A percentile compares a stretch with the other conserved stretches of the same genome.
These are phyloP conservation scores for Phytophthora sp. DNA, from an alignment of 352 stramenopile species.

Conservation along the genomic window DNA sequence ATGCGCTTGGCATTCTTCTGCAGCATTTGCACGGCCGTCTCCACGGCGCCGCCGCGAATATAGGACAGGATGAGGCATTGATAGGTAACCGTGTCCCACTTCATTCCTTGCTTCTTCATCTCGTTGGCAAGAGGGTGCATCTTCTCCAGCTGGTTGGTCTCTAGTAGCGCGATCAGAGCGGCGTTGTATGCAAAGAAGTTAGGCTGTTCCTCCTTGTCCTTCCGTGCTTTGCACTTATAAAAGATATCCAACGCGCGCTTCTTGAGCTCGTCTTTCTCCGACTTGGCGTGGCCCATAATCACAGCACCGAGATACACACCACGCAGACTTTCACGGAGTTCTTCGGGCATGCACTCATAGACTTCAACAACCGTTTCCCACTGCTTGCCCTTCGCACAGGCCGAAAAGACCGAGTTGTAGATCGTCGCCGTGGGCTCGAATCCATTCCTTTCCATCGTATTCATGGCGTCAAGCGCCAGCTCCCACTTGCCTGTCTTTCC, in stretches of 20 bases:
- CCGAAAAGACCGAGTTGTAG: conserved; percentile 83
- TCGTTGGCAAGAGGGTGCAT: conserved; percentile 59
- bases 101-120: conserved; percentile 64
- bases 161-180: conserved; percentile 58
- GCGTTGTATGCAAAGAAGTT: conserved; percentile 82
- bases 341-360: conserved; percentile 61
- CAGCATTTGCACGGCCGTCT: conserved; percentile 73
- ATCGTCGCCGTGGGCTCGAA: conserved; percentile 72
- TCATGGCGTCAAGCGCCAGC: conserved; percentile 66
- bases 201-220: conserved; percentile 39
- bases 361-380: conserved; percentile 72
- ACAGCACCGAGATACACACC: conserved; percentile 70
- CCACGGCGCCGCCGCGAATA: conserved; percentile 58
- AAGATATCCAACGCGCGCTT: conserved; percentile 63
- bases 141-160: conserved; percentile 60
- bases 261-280: conserved; percentile 37
- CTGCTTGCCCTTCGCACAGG: conserved; percentile 76
- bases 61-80: conserved; percentile 71
- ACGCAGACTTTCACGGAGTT: conserved; percentile 43
- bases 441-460: conserved; percentile 50
- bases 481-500: conserved; percentile 80
- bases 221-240: conserved; percentile 39
- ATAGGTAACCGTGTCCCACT: conserved; percentile 77
- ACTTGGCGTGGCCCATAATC: conserved; percentile 80
- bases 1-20: conserved; percentile 75